Evolutionary conservation across 2,329 filamentous ascomycete species (phyloP).

Genomic region (Xylaria sp.): DNA sequence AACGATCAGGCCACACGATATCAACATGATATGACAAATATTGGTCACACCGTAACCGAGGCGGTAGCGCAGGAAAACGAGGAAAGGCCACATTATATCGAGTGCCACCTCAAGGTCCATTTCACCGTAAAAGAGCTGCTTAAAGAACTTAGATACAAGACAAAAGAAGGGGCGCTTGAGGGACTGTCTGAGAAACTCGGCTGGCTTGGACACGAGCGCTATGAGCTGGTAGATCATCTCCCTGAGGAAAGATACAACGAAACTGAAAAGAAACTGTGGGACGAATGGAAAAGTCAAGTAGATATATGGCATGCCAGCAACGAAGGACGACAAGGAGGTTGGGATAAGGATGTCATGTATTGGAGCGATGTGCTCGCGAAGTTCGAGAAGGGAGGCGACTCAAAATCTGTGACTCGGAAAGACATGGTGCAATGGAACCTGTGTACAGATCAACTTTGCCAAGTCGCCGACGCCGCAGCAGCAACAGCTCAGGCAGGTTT

Average conservation of each 20-base stretch:
- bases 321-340: slow-evolving; percentile 11
- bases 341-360: slow-evolving; percentile 21
- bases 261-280: slow-evolving; percentile 21
- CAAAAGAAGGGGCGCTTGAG: slow-evolving; percentile 16
- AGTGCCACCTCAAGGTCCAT: slow-evolving; percentile 17
- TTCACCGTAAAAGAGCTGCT: slow-evolving; percentile 18
- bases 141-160: slow-evolving; percentile 14
- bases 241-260: slow-evolving; percentile 20
- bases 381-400: slow-evolving; percentile 16
- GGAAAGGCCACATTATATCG: background rate
- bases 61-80: background rate
- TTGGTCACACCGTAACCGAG: background rate
- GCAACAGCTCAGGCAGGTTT: slow-evolving; percentile 19
- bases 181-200: slow-evolving; percentile 15
- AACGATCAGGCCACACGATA: background rate
- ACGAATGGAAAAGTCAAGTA: slow-evolving; percentile 22
- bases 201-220: slow-evolving; percentile 19
- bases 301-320: slow-evolving; percentile 22
- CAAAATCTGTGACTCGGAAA: slow-evolving; percentile 3
- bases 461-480: slow-evolving; percentile 12
- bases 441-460: slow-evolving; percentile 10
- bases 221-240: slow-evolving; percentile 13
- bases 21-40: background rate
- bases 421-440: slow-evolving; percentile 22
- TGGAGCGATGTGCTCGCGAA: slow-evolving; percentile 18